These are phyloP conservation scores for Elymus sibiricus DNA, from an alignment of 176 grass and related monocot genomes.

Conservation along the genomic window DNA sequence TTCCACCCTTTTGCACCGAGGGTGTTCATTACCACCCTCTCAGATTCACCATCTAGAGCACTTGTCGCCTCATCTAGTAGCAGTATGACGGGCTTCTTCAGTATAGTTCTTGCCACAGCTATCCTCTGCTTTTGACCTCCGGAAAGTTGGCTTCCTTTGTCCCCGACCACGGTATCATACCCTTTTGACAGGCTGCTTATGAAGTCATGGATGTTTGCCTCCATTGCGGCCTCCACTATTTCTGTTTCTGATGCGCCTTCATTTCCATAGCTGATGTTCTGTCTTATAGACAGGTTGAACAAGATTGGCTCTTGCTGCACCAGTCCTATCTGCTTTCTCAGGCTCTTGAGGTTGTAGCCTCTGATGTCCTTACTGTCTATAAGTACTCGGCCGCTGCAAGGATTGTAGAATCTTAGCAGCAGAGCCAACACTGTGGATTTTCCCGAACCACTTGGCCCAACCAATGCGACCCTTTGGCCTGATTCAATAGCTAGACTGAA, in stretches of 20 bases:
- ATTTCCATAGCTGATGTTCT: slow-evolving; percentile 55
- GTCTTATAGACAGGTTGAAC: slow-evolving; percentile 49
- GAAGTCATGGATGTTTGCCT: slow-evolving; percentile 60
- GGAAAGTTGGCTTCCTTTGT: slow-evolving; percentile 55
- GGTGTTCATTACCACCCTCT: slow-evolving; percentile 37
- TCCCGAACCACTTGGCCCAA: slow-evolving; percentile 58
- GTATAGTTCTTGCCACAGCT: slow-evolving; percentile 50
- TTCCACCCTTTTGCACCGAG: slow-evolving; percentile 32
- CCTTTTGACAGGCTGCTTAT: slow-evolving; percentile 41
- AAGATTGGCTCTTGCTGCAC: slow-evolving; percentile 57
- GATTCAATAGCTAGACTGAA: slow-evolving; percentile 44
- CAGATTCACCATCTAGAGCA: slow-evolving; percentile 54
- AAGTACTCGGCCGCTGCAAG: slow-evolving; percentile 34
- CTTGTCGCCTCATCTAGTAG: slow-evolving; percentile 63
- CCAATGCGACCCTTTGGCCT: slow-evolving; percentile 49
- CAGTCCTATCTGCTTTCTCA: slow-evolving; percentile 52
- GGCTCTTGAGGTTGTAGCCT: slow-evolving; percentile 42
- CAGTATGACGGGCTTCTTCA: slow-evolving; percentile 53
- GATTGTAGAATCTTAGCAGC: slow-evolving; percentile 64
- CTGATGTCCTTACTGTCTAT: slow-evolving; percentile 43
- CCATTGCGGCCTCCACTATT: slow-evolving; percentile 45
- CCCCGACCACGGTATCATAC: slow-evolving; percentile 55
- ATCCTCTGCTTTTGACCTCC: slow-evolving; percentile 70
- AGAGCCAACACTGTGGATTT: slow-evolving; percentile 59
- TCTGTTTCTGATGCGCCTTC: slow-evolving; percentile 33